Percentiles rank a stretch among this genome's conserved stretches.
phyloP scores from a whole-genome alignment of 228 moss, liverwort and hornwort species.

The Sphagnum fallax region DNA sequence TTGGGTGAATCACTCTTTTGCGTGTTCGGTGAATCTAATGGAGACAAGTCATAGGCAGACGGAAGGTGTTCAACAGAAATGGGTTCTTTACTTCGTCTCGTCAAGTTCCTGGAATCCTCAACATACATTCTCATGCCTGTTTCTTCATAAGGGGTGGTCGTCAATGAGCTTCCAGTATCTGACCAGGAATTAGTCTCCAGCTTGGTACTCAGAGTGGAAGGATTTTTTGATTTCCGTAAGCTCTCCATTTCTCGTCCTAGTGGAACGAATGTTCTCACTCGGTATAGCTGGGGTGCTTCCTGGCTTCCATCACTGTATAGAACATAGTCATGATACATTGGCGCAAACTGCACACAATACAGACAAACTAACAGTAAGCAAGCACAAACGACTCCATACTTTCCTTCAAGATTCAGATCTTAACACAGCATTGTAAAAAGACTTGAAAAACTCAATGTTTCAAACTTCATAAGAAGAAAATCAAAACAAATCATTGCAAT shows the following conservation, averaged over 20 bases:
- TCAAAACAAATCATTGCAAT: not conserved
- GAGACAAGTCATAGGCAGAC: slow-evolving; percentile 42
- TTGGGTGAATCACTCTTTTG: slow-evolving; percentile 23
- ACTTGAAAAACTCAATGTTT: not conserved
- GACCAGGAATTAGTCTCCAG: slow-evolving; percentile 13
- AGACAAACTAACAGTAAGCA: too few species aligned
- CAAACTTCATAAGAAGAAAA: not conserved
- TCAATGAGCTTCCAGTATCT: slow-evolving; percentile 21
- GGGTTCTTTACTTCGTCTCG: slow-evolving; percentile 16
- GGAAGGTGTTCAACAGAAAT: slow-evolving; percentile 30
- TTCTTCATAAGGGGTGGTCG: slow-evolving; percentile 11
- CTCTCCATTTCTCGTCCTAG: slow-evolving; percentile 44
- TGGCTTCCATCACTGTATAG: slow-evolving; percentile 84
- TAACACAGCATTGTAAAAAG: not conserved
- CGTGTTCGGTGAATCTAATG: slow-evolving; percentile 36
- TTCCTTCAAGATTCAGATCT: too few species aligned
- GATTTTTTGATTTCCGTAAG: slow-evolving; percentile 26
- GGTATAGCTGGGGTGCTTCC: slow-evolving; percentile 62
- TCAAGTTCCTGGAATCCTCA: too few species aligned
- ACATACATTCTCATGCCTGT: not conserved
- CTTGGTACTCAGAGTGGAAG: slow-evolving; percentile 15
- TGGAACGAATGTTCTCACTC: slow-evolving; percentile 33
- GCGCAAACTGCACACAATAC: slow-evolving; percentile 61
- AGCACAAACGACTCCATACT: too few species aligned
- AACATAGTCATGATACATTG: slow-evolving; percentile 88